A percentile compares a stretch with the other conserved stretches of the same genome.
Evolutionary conservation across 768 basidiomycete species (phyloP).

Genomic region (Daedaleopsis sinensis): DNA sequence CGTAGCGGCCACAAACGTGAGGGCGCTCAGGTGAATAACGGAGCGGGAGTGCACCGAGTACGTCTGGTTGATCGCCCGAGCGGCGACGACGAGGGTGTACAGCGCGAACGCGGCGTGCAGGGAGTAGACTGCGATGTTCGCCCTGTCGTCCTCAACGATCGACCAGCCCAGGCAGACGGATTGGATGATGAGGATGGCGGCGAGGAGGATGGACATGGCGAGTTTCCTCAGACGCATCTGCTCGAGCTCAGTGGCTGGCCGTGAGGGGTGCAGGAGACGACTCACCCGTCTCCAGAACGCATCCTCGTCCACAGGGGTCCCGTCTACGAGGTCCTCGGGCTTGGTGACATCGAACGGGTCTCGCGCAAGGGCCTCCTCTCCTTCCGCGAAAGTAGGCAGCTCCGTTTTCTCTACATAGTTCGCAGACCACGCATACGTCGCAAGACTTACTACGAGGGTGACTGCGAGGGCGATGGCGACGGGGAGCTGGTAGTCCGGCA

Average conservation of each 20-base stretch:
- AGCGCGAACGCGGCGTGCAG: conserved; percentile 58
- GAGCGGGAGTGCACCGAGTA: conserved; percentile 40
- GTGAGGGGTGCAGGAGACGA: conserved; percentile 1
- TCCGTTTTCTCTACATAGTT: conserved; percentile 53
- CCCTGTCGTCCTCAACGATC: conserved; percentile 30
- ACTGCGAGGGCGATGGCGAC: conserved; percentile 51
- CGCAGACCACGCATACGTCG: conserved; percentile 43
- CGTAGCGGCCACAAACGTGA: conserved; percentile 52
- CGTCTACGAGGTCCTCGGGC: conserved; percentile 71
- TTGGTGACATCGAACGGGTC: conserved; percentile 74
- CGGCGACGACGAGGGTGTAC: conserved; percentile 59
- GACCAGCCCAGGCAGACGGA: conserved; percentile 60
- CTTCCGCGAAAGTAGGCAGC: conserved; percentile 37
- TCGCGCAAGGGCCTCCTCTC: conserved; percentile 27
- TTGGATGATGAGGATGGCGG: conserved; percentile 51
- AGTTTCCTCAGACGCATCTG: conserved; percentile 68
- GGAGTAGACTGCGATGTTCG: conserved; percentile 39
- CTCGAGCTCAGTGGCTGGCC: not conserved
- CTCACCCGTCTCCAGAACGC: conserved; percentile 62
- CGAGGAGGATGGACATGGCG: conserved; percentile 48
- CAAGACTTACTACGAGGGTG: conserved; percentile 47
- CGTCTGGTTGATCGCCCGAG: conserved; percentile 51
- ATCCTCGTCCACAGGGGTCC: conserved; percentile 62
- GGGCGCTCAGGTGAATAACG: conserved; percentile 58
- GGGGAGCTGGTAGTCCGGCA: conserved; percentile 64